These are phyloP conservation scores for Paxillus involutus DNA, from an alignment of 768 basidiomycete genomes.

Conservation along the genomic window DNA sequence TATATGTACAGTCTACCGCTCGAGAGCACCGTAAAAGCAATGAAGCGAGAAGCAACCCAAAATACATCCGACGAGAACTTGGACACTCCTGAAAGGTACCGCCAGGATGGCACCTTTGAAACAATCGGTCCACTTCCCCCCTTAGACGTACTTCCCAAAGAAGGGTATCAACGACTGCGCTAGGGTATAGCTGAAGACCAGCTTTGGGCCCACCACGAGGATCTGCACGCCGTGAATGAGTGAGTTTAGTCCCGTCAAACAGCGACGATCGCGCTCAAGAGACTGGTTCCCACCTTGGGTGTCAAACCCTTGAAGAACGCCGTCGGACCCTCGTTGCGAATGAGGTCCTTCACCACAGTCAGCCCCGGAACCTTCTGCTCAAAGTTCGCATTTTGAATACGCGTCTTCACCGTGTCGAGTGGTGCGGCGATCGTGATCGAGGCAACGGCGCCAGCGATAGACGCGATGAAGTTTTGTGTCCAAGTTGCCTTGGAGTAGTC, in stretches of 20 bases:
- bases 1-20: background rate
- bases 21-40: too few species aligned
- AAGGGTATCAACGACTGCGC: slow-evolving; percentile 94
- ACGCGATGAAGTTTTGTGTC: slow-evolving; percentile 96
- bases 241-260: background rate
- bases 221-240: slow-evolving; percentile 49
- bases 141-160: slow-evolving; percentile 80
- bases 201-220: slow-evolving; percentile 94
- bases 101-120: too few species aligned
- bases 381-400: slow-evolving; percentile 98
- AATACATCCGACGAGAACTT: too few species aligned
- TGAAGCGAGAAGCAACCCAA: too few species aligned
- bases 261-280: slow-evolving; percentile 32
- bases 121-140: slow-evolving; percentile 18
- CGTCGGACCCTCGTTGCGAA: slow-evolving; percentile 78
- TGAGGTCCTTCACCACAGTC: slow-evolving; percentile 79
- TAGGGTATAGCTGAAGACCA: slow-evolving; percentile 97
- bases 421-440: slow-evolving; percentile 97
- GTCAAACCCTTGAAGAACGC: slow-evolving; percentile 98
- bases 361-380: slow-evolving; percentile 79
- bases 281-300: slow-evolving; percentile 68
- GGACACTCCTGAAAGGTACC: too few species aligned
- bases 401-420: slow-evolving; percentile 94
- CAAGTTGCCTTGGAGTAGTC: slow-evolving; percentile 97
- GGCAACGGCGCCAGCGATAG: slow-evolving; percentile 89